Evolutionary conservation across 192 early-diverging fungal species (phyloP), one percentile per base, ranked within the genome.

Genomic region (Coemansia sp.): DNA sequence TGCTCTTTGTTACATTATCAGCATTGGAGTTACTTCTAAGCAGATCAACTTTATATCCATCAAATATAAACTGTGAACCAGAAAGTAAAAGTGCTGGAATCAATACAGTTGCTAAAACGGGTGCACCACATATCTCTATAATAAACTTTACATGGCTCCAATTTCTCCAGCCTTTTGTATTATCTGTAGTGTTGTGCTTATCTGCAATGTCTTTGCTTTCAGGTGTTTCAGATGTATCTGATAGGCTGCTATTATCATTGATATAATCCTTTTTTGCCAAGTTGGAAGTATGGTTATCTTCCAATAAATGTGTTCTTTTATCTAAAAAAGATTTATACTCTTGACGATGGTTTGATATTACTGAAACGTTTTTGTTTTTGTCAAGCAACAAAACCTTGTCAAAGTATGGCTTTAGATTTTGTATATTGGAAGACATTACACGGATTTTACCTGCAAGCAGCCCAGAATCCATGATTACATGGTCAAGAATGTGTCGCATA

Each of bases 361-460:
- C 22, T 82, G 80, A 10, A 40, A 63, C 16, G 73, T 39, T 13
- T 42, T 51, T 37, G 54, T 77, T 56, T 36, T 36, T 46, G 7
- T 56, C 56, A 26, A 70, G 65, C 18, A 37, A 18, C 48, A 94
- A 64, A 4, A 96, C 76, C 55, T 86, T 87, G 61, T 94, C 89
- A 37, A 88, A 89, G 57, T 88, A 79, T 2, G 92, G 91, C 60
- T 96, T 59, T 52, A 90, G 80, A 61, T 91, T 86, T 0, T 94
- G 80, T 56, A 88, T 85, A 71, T 97, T 93, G 0, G 95, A 95
- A 2, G 95, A 90, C 58, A 98, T 67, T 32, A 98, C 68, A 18
- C 94, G 85, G 3, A 94, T 91, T 82, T 94, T 94, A 51, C 80
- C 86, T 0, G 69, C 78, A 40, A 96, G 74, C 8, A 87, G 49